Evolutionary conservation across 345 rosid species (phyloP).

Genomic region (Cardamine occulta): DNA sequence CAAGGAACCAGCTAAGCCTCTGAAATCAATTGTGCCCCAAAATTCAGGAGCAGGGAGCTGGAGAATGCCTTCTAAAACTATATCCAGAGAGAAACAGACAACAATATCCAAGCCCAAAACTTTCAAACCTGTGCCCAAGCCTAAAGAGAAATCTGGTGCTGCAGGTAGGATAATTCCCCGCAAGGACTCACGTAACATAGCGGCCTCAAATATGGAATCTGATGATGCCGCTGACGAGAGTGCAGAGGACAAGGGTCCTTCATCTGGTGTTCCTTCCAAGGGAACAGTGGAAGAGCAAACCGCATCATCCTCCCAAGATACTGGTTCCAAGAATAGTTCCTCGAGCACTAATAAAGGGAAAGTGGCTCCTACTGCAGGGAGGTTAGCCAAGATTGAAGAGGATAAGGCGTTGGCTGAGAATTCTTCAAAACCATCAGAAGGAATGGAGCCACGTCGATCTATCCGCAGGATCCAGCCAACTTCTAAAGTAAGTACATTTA

Average conservation of each 20-base stretch:
- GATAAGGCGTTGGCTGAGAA: conserved; percentile 48
- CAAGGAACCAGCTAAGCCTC: conserved; percentile 65
- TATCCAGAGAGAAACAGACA: conserved; percentile 62
- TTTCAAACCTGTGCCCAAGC: conserved; percentile 59
- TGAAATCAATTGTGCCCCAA: conserved; percentile 71
- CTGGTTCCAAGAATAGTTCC: conserved; percentile 46
- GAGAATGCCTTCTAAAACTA: conserved; percentile 56
- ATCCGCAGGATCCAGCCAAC: conserved; percentile 95
- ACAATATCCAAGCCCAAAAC: conserved; percentile 58
- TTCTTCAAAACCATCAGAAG: conserved; percentile 52
- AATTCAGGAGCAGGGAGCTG: conserved; percentile 64
- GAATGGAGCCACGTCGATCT: conserved; percentile 88
- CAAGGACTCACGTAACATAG: conserved; percentile 45
- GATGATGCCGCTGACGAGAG: conserved; percentile 46
- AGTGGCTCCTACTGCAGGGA: conserved; percentile 53
- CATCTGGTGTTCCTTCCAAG: conserved; percentile 49
- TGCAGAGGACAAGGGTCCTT: conserved; percentile 52
- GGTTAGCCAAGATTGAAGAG: conserved; percentile 59
- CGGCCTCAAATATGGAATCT: conserved; percentile 47
- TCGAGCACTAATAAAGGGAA: conserved; percentile 53
- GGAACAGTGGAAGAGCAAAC: conserved; percentile 54
- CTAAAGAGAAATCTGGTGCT: conserved; percentile 60
- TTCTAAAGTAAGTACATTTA: conserved; percentile 69
- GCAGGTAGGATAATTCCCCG: conserved; percentile 54
- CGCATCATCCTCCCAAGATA: conserved; percentile 55